Conservation (phyloP, 2,329 filamentous ascomycete genomes). For the Trichoderma citrinoviride region DNA sequence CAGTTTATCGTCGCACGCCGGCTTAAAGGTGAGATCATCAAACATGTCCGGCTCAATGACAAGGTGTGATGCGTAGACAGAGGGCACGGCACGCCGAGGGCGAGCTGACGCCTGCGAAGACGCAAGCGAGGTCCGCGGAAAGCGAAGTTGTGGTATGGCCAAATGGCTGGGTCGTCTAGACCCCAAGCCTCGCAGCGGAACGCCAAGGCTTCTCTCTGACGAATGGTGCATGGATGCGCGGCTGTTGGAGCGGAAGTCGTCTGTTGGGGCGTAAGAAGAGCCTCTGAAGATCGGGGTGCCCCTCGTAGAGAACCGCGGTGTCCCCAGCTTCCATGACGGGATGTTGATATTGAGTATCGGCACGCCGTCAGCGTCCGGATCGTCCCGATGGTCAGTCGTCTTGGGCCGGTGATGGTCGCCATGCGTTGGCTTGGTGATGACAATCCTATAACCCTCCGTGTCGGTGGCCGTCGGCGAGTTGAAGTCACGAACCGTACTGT, state of each 20-base stretch:
- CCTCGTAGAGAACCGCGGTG: conserved; percentile 72
- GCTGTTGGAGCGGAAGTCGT: conserved; percentile 65
- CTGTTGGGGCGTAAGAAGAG: conserved; percentile 75
- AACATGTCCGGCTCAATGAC: conserved; percentile 74
- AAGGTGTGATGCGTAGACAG: conserved; percentile 48
- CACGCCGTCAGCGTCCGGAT: conserved; percentile 43
- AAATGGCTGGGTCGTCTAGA: conserved; percentile 40
- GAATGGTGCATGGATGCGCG: conserved; percentile 46
- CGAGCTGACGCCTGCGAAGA: conserved; percentile 38
- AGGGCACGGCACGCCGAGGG: conserved; percentile 42
- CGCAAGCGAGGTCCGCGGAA: conserved; percentile 30
- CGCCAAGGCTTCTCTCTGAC: conserved; percentile 33
- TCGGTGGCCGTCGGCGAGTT: conserved; percentile 53
- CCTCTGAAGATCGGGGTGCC: conserved; percentile 76
- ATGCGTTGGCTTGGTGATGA: conserved; percentile 67
- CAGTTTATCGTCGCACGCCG: conserved; percentile 71
- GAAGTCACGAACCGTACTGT: conserved; percentile 71
- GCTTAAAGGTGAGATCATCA: conserved; percentile 74
- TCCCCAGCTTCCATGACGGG: conserved; percentile 79
- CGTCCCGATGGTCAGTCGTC: conserved; percentile 62
- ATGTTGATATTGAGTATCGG: conserved; percentile 72
- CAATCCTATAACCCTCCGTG: conserved; percentile 70
- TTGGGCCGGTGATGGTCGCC: conserved; percentile 57
- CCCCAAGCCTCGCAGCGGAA: conserved; percentile 29
- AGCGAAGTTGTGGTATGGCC: conserved; percentile 38